Base-by-base conservation (phyloP, 495 filamentous ascomycete genomes). In the Penicillium flavigenum region DNA sequence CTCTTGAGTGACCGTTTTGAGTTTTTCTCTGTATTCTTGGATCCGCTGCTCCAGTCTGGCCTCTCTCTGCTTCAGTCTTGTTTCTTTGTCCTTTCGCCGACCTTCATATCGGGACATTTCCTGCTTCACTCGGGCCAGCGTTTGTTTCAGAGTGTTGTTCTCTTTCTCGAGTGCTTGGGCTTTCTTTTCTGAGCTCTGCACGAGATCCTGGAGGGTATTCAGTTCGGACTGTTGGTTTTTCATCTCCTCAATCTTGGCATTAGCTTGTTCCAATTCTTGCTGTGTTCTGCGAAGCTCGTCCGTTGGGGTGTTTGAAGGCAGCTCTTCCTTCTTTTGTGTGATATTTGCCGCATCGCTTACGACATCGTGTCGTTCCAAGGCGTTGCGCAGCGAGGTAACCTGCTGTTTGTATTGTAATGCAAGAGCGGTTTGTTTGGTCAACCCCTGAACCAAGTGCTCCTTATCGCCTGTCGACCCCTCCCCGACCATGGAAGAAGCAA, bases 381-480 rank as follows among this genome's bases (percentile, higher is more conserved):
- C 61, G 56, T 67, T 85, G 76, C 72, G 76, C 27, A 92, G 72
- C 42, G 82, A 78, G 41, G 83, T 82, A 12, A 86, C 85, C 50
- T 88, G 84, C 38, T 81, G 75, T 61, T 85, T 88, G 67, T 89
- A 89, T 44, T 86, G 80, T 22, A 83, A 61, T 20, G 85, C 82
- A n/a, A 90, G 69, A 8, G 83, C 81, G 4, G 84, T 90, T 62
- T 90, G 87, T 58, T 83, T 81, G 46, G 80, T 79, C 20, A 90
- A 75, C 34, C 88, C 84, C 32, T 77, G 80, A 14, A 82, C 72
- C 56, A 86, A 62, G 27, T 75, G 70, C 39, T 74, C 69, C 58
- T 83, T 77, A 58, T 80, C 75, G 34, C 69, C 71, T n/a, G 75
- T 76, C 1, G 71, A 71, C 10, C 70, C 73, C 16, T 79, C 76